phyloP scores from a whole-genome alignment of 371 early-diverging fungal species.

The Mucor irregularis region DNA sequence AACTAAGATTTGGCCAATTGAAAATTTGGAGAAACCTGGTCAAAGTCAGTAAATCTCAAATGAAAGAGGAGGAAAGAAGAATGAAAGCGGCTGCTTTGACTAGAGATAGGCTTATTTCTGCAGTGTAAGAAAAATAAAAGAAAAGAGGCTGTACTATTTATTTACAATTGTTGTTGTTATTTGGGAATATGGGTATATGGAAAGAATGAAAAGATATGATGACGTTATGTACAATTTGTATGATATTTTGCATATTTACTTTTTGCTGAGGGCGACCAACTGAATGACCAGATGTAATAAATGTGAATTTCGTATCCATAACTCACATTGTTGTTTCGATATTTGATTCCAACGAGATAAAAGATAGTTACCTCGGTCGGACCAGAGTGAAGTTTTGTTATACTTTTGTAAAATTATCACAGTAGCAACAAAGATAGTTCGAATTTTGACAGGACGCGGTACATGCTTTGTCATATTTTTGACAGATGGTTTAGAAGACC shows the following conservation, averaged over 20 bases:
- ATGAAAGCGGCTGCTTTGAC: neutral
- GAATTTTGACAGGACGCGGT: constrained; percentile 5
- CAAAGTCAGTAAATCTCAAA: neutral
- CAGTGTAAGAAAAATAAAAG: neutral
- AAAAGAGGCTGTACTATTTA: neutral
- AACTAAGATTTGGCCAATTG: constrained; percentile 46
- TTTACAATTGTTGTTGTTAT: neutral
- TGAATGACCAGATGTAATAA: constrained; percentile 6
- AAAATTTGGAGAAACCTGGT: constrained; percentile 25
- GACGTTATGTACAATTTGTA: too few species aligned
- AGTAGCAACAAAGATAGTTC: constrained; percentile 13
- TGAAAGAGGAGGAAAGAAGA: neutral
- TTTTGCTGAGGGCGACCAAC: neutral
- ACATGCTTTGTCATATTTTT: neutral
- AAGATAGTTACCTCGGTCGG: neutral
- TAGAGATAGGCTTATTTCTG: neutral
- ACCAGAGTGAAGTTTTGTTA: neutral
- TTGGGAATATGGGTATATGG: neutral
- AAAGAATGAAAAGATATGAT: too few species aligned
- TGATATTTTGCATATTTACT: neutral
- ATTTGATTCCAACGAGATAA: constrained; percentile 3
- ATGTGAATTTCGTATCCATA: constrained; percentile 2
- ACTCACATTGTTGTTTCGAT: neutral
- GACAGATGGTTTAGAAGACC: neutral
- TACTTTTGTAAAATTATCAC: neutral